Percentiles rank a stretch among this genome's conserved stretches.
These are phyloP conservation scores for Talaromyces atroroseus DNA, from an alignment of 2,329 filamentous ascomycete species.

Conservation along the genomic window DNA sequence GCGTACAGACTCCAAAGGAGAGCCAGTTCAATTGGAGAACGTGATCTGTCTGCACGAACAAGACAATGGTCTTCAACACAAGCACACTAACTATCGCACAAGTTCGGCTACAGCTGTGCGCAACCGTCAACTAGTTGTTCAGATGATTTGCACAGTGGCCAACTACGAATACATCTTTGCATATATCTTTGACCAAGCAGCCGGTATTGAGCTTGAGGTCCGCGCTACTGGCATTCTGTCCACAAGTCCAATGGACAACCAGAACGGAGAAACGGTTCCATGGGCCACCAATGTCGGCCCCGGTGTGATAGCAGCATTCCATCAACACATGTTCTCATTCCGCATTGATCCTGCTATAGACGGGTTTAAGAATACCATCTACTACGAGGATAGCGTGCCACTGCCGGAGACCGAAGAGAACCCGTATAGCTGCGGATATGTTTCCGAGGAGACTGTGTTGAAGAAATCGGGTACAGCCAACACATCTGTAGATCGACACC, in stretches of 20 bases:
- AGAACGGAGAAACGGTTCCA: conserved; percentile 41
- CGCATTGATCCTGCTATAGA: conserved; percentile 60
- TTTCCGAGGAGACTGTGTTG: conserved; percentile 47
- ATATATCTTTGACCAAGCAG: conserved; percentile 60
- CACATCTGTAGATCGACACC: conserved; percentile 30
- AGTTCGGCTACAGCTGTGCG: conserved; percentile 57
- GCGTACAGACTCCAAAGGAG: conserved; percentile 47
- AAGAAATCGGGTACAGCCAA: conserved; percentile 44
- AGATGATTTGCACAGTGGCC: conserved; percentile 62
- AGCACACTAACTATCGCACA: conserved; percentile 65
- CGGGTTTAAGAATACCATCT: conserved; percentile 48
- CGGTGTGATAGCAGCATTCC: conserved; percentile 62
- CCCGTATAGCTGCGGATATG: conserved; percentile 58
- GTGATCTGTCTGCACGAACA: conserved; percentile 66
- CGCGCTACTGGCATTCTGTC: conserved; percentile 63
- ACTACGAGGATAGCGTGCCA: conserved; percentile 50
- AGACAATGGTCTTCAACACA: conserved; percentile 64
- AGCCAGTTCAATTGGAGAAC: conserved; percentile 50
- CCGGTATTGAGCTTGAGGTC: conserved; percentile 56
- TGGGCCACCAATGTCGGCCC: conserved; percentile 61
- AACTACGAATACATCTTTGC: conserved; percentile 68
- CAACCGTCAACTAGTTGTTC: conserved; percentile 58
- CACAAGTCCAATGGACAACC: conserved; percentile 47
- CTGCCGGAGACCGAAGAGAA: conserved; percentile 51
- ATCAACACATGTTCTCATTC: conserved; percentile 64